Conservation (phyloP, 1,139 yeast genomes). For the Geotrichum phurueaensis region DNA sequence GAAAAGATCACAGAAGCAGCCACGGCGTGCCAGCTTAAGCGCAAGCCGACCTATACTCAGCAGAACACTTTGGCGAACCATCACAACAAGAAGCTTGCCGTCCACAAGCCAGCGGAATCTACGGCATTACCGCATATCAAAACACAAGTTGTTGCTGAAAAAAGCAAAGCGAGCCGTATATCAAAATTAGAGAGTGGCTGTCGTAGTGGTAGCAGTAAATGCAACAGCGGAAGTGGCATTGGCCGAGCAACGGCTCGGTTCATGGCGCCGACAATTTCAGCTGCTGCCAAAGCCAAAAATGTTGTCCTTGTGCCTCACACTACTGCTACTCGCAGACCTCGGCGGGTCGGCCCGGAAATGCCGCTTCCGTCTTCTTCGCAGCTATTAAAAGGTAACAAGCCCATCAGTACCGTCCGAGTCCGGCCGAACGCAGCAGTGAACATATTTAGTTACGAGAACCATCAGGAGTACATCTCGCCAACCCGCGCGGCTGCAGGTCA, state of each 20-base stretch:
- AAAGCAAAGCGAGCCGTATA: no score
- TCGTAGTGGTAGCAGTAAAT: background rate
- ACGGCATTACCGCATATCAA: background rate
- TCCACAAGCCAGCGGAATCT: background rate
- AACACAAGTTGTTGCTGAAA: background rate
- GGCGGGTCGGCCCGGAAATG: background rate
- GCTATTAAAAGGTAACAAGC: background rate
- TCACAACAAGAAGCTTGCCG: background rate
- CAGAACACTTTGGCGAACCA: background rate
- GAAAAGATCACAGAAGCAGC: background rate
- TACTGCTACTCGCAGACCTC: background rate
- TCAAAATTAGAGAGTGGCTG: background rate
- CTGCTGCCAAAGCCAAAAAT: constrained; percentile 8
- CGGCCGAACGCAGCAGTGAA: background rate
- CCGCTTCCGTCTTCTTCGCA: background rate
- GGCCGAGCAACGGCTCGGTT: constrained; percentile 2
- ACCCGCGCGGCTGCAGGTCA: background rate
- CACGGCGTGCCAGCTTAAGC: background rate
- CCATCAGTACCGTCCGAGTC: background rate
- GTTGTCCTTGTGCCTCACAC: background rate
- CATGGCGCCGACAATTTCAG: constrained; percentile 15
- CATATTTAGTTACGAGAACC: background rate
- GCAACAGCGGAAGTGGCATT: background rate
- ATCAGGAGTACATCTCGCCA: background rate
- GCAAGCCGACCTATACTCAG: background rate